A percentile compares a stretch with the other conserved stretches of the same genome.
Conservation (phyloP, 179 eudicot species). For the Vitellaria paradoxa region DNA sequence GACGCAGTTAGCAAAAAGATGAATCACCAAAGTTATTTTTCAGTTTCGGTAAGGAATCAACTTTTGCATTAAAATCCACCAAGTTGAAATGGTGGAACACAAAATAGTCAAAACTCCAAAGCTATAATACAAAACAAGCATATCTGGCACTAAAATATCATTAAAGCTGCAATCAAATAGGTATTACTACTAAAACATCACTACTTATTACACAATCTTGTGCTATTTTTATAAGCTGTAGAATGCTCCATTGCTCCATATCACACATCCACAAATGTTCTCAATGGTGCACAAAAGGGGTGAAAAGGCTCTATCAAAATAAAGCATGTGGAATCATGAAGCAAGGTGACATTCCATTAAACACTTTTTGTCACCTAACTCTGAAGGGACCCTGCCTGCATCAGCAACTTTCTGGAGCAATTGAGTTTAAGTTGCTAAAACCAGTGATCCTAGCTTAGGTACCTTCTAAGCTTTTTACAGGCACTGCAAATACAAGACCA, state of each 20-base stretch:
- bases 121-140: neutral
- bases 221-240: neutral
- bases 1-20: slow-evolving; percentile 1
- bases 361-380: neutral
- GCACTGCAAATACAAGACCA: neutral
- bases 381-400: neutral
- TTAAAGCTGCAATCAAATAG: neutral
- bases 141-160: neutral
- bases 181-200: neutral
- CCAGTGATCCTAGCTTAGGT: neutral
- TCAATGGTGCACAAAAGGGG: neutral
- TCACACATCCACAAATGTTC: neutral
- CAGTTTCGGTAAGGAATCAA: neutral
- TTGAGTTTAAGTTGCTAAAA: neutral
- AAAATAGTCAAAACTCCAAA: neutral
- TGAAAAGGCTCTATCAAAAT: neutral
- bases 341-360: neutral
- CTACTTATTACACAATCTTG: neutral
- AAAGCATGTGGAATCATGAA: slow-evolving; percentile 7
- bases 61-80: neutral
- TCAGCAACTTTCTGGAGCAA: neutral
- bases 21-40: neutral
- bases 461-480: neutral
- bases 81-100: neutral
- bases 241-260: neutral